Percentiles rank a stretch among this genome's conserved stretches.
Conservation (phyloP, 2,329 filamentous ascomycete genomes). For the Thielaviopsis ethacetica region DNA sequence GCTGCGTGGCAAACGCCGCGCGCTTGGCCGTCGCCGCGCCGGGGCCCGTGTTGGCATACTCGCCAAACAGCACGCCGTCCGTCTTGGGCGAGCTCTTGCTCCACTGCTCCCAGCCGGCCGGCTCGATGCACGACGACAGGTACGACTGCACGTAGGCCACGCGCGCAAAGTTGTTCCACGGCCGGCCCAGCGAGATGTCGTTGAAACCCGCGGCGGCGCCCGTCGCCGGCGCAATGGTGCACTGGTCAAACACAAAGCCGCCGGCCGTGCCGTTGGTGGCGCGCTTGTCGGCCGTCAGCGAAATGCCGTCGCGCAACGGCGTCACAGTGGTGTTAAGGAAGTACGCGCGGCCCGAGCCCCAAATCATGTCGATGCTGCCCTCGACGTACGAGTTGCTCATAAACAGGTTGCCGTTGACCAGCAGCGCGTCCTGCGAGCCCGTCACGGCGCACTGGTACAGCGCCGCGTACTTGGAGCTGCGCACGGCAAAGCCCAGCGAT, state of each 20-base stretch:
- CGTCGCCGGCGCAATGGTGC: conserved; percentile 11
- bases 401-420: conserved; percentile 30
- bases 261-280: conserved; percentile 21
- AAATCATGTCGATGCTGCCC: conserved; percentile 28
- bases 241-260: conserved; percentile 21
- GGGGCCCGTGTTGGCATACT: conserved; percentile 41
- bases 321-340: conserved; percentile 23
- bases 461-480: conserved; percentile 2
- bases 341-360: conserved; percentile 20
- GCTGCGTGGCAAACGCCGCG: conserved; percentile 25
- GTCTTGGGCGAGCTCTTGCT: conserved; percentile 30
- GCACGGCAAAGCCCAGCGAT: conserved; percentile 18
- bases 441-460: conserved; percentile 28
- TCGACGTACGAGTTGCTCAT: conserved; percentile 28
- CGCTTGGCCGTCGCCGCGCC: conserved; percentile 34
- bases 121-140: conserved; percentile 39
- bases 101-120: conserved; percentile 43
- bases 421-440: conserved; percentile 34
- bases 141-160: conserved; percentile 32
- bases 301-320: conserved; percentile 18
- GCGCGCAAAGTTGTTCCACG: conserved; percentile 29
- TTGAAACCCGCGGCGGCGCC: conserved; percentile 25
- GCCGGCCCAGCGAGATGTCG: conserved; percentile 24
- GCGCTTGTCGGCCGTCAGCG: conserved; percentile 23
- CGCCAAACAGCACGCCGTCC: conserved; percentile 36